Evolutionary conservation across 1,284 basidiomycete species (phyloP), one percentile per base, ranked within the genome.

Genomic region (Coriolopsis trogii): DNA sequence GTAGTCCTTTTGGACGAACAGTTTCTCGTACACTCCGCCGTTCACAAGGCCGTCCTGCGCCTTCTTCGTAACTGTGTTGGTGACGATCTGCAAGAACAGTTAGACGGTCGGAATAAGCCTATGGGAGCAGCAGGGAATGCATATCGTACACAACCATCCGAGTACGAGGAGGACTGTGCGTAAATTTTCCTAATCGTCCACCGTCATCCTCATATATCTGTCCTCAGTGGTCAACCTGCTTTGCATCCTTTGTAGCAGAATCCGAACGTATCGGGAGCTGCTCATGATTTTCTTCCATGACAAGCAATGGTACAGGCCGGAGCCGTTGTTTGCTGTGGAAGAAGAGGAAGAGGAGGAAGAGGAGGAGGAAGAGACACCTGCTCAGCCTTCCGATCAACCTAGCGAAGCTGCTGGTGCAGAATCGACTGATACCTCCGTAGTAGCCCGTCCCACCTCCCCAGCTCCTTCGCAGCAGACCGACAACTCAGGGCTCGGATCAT

Each of bases 261-360:
- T 96, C 67, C 81, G 89, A 48, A 91, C 91, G 39, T 91, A 92
- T 68, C 87, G 93, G 4, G 92, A 95, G 62, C 76, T 98, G 2
- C 82, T 98, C 33, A 90, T 96, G 80, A 95, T 98, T 57, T 97
- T 97, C 75, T 95, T 97, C 68, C 92, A 95, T 65, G 93, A 96
- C 67, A 95, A 91, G 63, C 85, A 88, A 58, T 89, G 87, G 87
- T 89, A 85, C 66, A 78, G 76, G 25, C 86, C 84, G 13, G 87
- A 87, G 60, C 81, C 85, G 20, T 70, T 85, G 49, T 88, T 83
- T 58, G 72, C 81, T 34, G 82, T 87, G 5, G 82, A 87, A 55
- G 86, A 90, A 67, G 81, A 84, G 45, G 83, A 87, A 0, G 87
- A 82, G 41, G 76, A 76, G 0, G 72, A 74, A 0, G 72, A 75